phyloP scores from a whole-genome alignment of 2,329 filamentous ascomycete genomes.

The Fusarium tjaetaba region DNA sequence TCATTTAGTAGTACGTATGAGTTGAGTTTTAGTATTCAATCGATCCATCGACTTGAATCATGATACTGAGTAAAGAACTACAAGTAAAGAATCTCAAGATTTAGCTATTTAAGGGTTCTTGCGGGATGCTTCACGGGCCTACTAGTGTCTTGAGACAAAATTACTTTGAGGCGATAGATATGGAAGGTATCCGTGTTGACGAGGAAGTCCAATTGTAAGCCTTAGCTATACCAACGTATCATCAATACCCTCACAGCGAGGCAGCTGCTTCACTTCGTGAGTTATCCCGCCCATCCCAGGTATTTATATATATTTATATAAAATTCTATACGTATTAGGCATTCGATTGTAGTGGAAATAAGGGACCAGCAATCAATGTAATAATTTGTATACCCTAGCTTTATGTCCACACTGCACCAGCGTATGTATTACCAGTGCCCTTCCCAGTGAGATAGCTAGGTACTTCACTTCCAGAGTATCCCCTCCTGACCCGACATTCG shows the following conservation, averaged over 20 bases:
- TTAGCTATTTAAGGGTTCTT: background rate
- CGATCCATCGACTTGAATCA: background rate
- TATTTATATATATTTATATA: background rate
- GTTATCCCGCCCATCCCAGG: background rate
- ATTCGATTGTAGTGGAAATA: background rate
- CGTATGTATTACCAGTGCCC: background rate
- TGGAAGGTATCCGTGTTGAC: too few species aligned
- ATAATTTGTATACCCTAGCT: background rate
- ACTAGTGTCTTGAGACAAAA: background rate
- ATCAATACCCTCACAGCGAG: background rate
- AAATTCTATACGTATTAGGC: too few species aligned
- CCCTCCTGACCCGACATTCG: background rate
- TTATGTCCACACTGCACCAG: background rate
- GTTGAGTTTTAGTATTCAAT: conserved; percentile 4
- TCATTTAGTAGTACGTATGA: conserved; percentile 4
- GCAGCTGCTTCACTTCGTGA: background rate
- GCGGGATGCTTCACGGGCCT: background rate
- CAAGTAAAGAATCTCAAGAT: background rate
- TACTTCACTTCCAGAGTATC: background rate
- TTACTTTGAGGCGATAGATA: background rate
- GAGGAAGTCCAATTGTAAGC: background rate
- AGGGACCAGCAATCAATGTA: background rate
- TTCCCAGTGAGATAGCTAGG: background rate
- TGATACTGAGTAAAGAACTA: background rate
- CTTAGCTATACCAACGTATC: background rate